Evolutionary conservation across 495 filamentous ascomycete species (phyloP).

Genomic region (Articulospora tetracladia): DNA sequence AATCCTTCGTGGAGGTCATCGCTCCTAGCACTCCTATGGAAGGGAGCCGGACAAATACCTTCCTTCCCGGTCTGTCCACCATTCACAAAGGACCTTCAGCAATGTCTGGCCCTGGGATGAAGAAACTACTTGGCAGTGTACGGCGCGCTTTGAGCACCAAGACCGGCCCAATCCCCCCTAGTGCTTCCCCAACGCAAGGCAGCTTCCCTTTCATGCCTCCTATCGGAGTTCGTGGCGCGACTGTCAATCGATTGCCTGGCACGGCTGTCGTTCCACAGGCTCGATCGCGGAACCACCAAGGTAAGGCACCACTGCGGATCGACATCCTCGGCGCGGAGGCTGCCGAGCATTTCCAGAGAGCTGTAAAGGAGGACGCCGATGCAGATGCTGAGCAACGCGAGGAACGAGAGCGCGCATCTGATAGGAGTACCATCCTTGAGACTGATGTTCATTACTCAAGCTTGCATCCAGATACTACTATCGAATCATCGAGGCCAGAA

Average conservation of each 20-base stretch:
- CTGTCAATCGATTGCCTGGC: conserved; percentile 45
- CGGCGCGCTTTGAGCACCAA: conserved; percentile 80
- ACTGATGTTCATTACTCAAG: conserved; percentile 19
- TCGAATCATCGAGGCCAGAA: conserved; percentile 10
- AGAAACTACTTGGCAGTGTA: conserved; percentile 81
- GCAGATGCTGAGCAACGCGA: conserved; percentile 32
- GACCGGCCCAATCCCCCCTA: conserved; percentile 30
- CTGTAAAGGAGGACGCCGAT: conserved; percentile 53
- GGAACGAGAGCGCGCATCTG: conserved; percentile 1
- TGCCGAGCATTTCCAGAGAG: conserved; percentile 66
- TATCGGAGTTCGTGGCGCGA: conserved; percentile 45
- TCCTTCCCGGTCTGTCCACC: conserved; percentile 39
- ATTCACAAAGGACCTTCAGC: conserved; percentile 34
- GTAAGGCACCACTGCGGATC: conserved; percentile 50
- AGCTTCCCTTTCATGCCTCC: conserved; percentile 43
- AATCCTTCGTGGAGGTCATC: conserved; percentile 70
- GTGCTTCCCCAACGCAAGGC: conserved; percentile 37
- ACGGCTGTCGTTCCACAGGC: conserved; percentile 52
- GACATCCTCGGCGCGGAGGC: conserved; percentile 79
- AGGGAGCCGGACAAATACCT: conserved; percentile 38
- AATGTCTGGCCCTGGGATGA: conserved; percentile 65
- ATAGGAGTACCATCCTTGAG: conserved; percentile 18
- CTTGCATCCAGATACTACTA: conserved; percentile 16
- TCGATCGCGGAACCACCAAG: conserved; percentile 33
- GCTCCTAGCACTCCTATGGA: conserved; percentile 55